Percentiles rank a stretch among this genome's conserved stretches.
Conservation (phyloP, 345 rosid genomes). For the Syzygium aqueum region DNA sequence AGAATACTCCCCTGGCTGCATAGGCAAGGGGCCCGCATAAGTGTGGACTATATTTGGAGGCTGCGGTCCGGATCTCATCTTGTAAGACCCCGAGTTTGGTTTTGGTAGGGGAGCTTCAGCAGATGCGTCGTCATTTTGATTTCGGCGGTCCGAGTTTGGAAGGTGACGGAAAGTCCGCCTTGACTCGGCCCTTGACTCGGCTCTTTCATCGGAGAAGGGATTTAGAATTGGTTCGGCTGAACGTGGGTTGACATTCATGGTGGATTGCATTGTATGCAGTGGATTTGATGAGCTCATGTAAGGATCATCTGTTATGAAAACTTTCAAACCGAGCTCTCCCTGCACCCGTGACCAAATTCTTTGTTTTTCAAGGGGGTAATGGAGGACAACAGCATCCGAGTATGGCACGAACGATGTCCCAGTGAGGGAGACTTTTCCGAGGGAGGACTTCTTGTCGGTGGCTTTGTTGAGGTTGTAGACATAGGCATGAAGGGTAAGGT, state of each 20-base stretch:
- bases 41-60: slow-evolving; percentile 21
- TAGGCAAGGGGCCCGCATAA: slow-evolving; percentile 28
- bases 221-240: slow-evolving; percentile 15
- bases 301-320: slow-evolving; percentile 58
- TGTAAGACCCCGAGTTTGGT: slow-evolving; percentile 24
- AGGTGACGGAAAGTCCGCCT: slow-evolving; percentile 35
- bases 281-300: slow-evolving; percentile 40
- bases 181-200: slow-evolving; percentile 17
- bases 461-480: slow-evolving; percentile 36
- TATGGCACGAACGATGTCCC: slow-evolving; percentile 71
- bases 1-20: slow-evolving; percentile 51
- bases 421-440: slow-evolving; percentile 63
- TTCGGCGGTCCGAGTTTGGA: slow-evolving; percentile 22
- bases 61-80: slow-evolving; percentile 46
- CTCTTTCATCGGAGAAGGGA: slow-evolving; percentile 8
- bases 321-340: slow-evolving; percentile 78
- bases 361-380: slow-evolving; percentile 75
- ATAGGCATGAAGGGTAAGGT: slow-evolving; percentile 53
- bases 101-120: slow-evolving; percentile 12
- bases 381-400: slow-evolving; percentile 66
- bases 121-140: slow-evolving; percentile 12
- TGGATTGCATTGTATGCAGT: slow-evolving; percentile 39
- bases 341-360: slow-evolving; percentile 40
- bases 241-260: slow-evolving; percentile 12
- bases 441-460: slow-evolving; percentile 34